Evolutionary conservation across 768 basidiomycete genomes (phyloP).

Genomic region (Agrocybe pediades): DNA sequence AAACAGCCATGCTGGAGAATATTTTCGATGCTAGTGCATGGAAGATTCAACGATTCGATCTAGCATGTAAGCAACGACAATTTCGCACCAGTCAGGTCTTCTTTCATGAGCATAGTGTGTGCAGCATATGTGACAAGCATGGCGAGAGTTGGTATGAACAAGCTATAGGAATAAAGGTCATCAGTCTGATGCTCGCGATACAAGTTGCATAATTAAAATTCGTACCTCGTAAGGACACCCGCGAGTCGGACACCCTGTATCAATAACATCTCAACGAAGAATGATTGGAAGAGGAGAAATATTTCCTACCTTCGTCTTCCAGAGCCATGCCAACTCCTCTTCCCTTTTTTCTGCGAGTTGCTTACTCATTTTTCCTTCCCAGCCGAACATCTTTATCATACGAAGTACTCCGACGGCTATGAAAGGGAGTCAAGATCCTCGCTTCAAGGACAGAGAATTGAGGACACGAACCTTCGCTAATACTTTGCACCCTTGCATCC

Average conservation of each 20-base stretch:
- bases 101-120: conserved; percentile 44
- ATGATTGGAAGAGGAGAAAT: background rate
- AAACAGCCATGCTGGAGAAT: conserved; percentile 5
- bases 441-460: background rate
- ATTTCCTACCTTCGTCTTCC: conserved; percentile 37
- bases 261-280: too few species aligned
- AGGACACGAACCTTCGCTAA: conserved; percentile 55
- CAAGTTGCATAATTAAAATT: background rate
- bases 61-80: background rate
- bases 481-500: conserved; percentile 60
- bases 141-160: conserved; percentile 60
- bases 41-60: background rate
- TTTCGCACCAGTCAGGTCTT: conserved; percentile 23
- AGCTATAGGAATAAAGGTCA: conserved; percentile 33
- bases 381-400: conserved; percentile 76
- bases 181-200: background rate
- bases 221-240: conserved; percentile 13
- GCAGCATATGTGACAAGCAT: conserved; percentile 70
- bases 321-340: conserved; percentile 57
- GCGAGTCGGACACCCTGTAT: conserved; percentile 10
- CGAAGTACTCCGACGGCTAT: conserved; percentile 57
- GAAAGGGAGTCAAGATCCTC: background rate
- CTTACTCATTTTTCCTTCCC: conserved; percentile 59
- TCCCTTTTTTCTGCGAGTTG: conserved; percentile 58
- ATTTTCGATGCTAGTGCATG: conserved; percentile 1